Percentiles rank a stretch among this genome's conserved stretches.
These are phyloP conservation scores for Phlyctochytrium arcticum DNA, from an alignment of 192 early-diverging fungal species.

Conservation along the genomic window DNA sequence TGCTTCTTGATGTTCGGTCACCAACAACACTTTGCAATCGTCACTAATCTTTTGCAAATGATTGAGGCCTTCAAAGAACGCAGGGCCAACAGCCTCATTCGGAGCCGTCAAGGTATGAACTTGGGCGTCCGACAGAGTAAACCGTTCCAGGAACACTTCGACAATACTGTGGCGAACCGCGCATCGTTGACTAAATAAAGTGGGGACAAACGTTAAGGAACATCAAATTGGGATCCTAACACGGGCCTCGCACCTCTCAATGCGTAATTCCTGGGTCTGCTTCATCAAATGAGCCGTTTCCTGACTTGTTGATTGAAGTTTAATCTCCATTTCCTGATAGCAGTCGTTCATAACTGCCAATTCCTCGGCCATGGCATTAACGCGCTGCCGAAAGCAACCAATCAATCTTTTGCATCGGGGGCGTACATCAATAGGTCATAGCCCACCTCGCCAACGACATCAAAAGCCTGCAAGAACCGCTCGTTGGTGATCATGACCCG, in stretches of 20 bases:
- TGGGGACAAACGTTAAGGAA: background rate
- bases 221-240: background rate
- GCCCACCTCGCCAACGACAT: slow-evolving; percentile 44
- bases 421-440: background rate
- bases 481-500: slow-evolving; percentile 48
- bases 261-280: slow-evolving; percentile 60
- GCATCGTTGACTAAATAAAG: slow-evolving; percentile 42
- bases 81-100: slow-evolving; percentile 41
- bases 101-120: slow-evolving; percentile 54
- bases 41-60: slow-evolving; percentile 66
- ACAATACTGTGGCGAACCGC: slow-evolving; percentile 51
- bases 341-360: slow-evolving; percentile 55
- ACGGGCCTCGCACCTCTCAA: slow-evolving; percentile 48
- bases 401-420: background rate
- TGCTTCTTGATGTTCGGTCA: slow-evolving; percentile 69
- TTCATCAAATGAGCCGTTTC: slow-evolving; percentile 61
- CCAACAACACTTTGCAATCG: slow-evolving; percentile 69
- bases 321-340: slow-evolving; percentile 57
- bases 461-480: slow-evolving; percentile 53
- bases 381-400: slow-evolving; percentile 32
- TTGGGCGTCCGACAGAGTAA: slow-evolving; percentile 68
- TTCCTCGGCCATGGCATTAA: slow-evolving; percentile 56
- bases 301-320: slow-evolving; percentile 50
- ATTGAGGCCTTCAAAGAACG: slow-evolving; percentile 69
- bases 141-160: slow-evolving; percentile 64